Evolutionary conservation across 2,329 filamentous ascomycete genomes (phyloP).

Genomic region (Calycina herbarum): DNA sequence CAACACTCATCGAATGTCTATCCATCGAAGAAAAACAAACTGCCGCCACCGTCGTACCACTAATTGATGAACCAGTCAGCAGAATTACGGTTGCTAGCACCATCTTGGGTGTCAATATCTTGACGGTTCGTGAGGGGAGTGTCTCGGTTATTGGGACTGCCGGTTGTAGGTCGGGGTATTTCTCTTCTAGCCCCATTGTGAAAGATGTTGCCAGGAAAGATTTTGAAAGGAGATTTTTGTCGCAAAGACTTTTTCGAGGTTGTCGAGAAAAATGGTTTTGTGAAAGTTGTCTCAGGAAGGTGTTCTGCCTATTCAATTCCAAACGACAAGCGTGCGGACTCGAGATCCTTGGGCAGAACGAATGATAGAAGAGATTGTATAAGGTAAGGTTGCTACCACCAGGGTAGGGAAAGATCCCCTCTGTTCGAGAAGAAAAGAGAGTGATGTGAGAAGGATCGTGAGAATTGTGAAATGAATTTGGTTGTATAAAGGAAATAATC

Average conservation of each 20-base stretch:
- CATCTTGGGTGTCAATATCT: slow-evolving; percentile 24
- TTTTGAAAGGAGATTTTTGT: neutral
- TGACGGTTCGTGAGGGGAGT: slow-evolving; percentile 17
- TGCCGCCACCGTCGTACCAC: slow-evolving; percentile 18
- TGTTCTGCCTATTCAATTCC: neutral
- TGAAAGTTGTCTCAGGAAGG: neutral
- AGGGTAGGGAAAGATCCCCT: neutral
- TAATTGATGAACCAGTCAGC: slow-evolving; percentile 17
- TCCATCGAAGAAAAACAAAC: slow-evolving; percentile 15
- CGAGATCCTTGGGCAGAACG: neutral
- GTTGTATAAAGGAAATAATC: neutral
- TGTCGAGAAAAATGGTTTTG: neutral
- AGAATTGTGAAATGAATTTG: neutral
- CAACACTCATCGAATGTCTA: slow-evolving; percentile 19
- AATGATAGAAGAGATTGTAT: neutral
- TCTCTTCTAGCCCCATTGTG: neutral
- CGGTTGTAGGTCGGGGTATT: neutral
- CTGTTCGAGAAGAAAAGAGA: neutral
- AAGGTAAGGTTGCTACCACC: neutral
- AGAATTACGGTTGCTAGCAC: slow-evolving; percentile 22
- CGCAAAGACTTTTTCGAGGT: neutral
- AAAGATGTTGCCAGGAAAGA: neutral
- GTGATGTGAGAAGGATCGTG: neutral
- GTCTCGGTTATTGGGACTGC: neutral
- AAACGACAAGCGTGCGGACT: neutral